Base-by-base conservation (phyloP, 352 stramenopile species). In the Pythium aphanidermatum region DNA sequence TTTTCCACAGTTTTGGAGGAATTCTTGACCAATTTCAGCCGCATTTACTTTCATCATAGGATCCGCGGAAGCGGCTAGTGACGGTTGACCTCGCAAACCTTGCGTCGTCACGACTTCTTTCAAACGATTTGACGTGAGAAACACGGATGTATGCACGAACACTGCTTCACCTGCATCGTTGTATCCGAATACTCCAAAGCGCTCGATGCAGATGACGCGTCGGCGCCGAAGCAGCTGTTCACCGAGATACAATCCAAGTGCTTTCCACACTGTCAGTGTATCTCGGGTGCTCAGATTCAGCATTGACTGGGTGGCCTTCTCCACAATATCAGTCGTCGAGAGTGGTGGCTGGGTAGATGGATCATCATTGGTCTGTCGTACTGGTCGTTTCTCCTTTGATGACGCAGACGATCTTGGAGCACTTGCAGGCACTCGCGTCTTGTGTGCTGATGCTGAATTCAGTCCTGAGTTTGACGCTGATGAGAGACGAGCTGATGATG, bases 91-190 rank as follows among this genome's bases (percentile, higher is more conserved):
- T n/a, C 19, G 17, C 10, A 63, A 46, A n/a, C 50, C 48, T 43
- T 59, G 51, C 16, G 35, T 55, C 32, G 39, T 38, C 45, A 39
- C 33, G 32, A 11, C 49, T 37, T 73, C 63, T 20, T 68, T 60
- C 2, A 83, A 41, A 6, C 70, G 68, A 19, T 75, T 74, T 17
- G 68, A 58, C 29, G 65, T 59, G 3, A 83, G 50, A 37, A 83
- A 83, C 4, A 56, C 51, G 0, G 63, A 33, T 17, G 58, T 65
- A 37, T 72, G 65, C 3, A 66, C 42, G 38, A 83, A 80, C 29
- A 71, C 50, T 16, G 60, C 60, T 24, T 74, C 63, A 13, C 45
- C 16, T 11, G 55, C 57, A 14, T 66, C 37, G 40, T 68, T 61
- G 52, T 61, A 39, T 2, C 65, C 70, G 27, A 83, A 74, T 6